Conservation (phyloP, 192 early-diverging fungal genomes). For the Entrophospora sp. region DNA sequence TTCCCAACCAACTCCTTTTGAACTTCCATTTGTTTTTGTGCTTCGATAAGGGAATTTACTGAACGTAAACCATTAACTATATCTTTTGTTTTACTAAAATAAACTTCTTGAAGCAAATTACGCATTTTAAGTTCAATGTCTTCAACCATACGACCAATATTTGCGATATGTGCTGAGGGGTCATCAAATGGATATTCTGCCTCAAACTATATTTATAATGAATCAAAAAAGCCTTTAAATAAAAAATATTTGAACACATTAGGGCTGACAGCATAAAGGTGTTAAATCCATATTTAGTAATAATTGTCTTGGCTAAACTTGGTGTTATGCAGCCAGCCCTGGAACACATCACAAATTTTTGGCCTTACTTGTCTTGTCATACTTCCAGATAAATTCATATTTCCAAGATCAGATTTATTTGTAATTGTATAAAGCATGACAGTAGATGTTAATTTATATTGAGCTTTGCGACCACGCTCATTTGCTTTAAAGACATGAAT, state of each 20-base stretch:
- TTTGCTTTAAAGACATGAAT: constrained; percentile 93
- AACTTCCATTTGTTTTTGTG: constrained; percentile 64
- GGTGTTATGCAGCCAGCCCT: too few relatives aligned
- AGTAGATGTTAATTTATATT: constrained; percentile 95
- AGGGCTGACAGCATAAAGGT: neutral
- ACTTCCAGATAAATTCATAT: constrained; percentile 82
- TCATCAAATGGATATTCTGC: constrained; percentile 74
- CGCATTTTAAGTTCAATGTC: constrained; percentile 99
- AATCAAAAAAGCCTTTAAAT: too few relatives aligned
- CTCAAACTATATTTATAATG: constrained; percentile 78
- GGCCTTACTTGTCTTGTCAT: constrained; percentile 78
- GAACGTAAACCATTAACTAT: constrained; percentile 91
- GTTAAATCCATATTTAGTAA: neutral
- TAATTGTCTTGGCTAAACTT: too few relatives aligned
- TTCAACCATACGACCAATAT: constrained; percentile 94
- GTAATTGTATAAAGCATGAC: constrained; percentile 90
- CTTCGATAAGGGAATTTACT: constrained; percentile 63
- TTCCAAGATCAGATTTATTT: constrained; percentile 52
- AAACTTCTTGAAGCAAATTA: constrained; percentile 85
- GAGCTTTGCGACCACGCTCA: constrained; percentile 76
- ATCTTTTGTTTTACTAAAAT: constrained; percentile 97
- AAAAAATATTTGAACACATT: neutral
- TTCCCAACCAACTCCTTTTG: constrained; percentile 72
- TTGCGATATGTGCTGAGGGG: constrained; percentile 70
- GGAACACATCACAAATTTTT: neutral